Conservation (phyloP, 2,329 filamentous ascomycete genomes). For the Elsinoe arachidis region DNA sequence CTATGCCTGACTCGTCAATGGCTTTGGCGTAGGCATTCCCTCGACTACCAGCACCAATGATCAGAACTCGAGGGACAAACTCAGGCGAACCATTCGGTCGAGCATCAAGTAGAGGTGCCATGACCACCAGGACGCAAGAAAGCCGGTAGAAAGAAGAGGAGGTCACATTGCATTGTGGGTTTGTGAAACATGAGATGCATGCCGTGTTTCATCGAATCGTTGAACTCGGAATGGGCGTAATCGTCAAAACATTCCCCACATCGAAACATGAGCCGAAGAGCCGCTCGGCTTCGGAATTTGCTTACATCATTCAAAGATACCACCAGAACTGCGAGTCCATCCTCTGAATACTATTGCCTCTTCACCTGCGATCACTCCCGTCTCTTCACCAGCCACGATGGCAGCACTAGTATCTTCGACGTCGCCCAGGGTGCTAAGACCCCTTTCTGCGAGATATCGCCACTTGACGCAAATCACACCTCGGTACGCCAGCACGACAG, state of each 20-base stretch:
- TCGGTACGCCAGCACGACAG: neutral
- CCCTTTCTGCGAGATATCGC: neutral
- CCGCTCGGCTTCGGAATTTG: neutral
- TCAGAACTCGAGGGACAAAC: slow-evolving; percentile 50
- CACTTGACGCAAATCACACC: neutral
- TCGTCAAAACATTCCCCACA: neutral
- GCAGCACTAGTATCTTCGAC: no score
- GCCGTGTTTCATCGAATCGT: slow-evolving; percentile 3
- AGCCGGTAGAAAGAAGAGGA: neutral
- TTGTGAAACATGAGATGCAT: slow-evolving; percentile 1
- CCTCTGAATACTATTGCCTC: neutral
- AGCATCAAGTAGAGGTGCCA: slow-evolving; percentile 5
- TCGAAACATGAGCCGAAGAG: neutral
- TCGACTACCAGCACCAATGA: slow-evolving; percentile 76
- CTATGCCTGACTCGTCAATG: slow-evolving; percentile 55
- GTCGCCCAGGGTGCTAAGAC: neutral
- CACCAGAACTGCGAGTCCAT: neutral
- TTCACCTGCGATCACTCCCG: neutral
- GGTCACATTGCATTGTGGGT: neutral
- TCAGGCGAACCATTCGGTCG: neutral
- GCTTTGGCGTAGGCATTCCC: slow-evolving; percentile 66
- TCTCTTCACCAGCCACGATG: neutral
- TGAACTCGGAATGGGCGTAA: slow-evolving; percentile 6
- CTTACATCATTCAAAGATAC: slow-evolving; percentile 1
- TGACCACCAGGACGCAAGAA: neutral